These are phyloP conservation scores for Nicotiana tabacum DNA, from an alignment of 257 asterid genomes.

Conservation along the genomic window DNA sequence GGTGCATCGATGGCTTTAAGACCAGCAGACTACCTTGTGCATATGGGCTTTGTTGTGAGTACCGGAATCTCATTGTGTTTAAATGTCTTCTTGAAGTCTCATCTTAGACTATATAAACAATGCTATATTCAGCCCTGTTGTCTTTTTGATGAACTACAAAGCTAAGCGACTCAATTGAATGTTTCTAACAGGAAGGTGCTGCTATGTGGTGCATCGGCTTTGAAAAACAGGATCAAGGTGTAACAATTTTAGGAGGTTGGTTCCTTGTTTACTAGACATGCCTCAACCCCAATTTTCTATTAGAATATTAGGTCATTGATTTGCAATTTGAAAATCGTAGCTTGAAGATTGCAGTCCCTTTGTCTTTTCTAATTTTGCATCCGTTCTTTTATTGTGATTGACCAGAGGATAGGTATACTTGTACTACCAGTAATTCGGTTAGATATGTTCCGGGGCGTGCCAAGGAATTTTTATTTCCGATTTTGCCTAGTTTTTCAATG, in stretches of 20 bases:
- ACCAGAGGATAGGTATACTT: neutral
- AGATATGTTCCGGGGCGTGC: neutral
- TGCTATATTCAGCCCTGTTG: neutral
- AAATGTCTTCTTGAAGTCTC: neutral
- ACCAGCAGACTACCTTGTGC: constrained; percentile 73
- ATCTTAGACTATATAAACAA: neutral
- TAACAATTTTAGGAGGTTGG: constrained; percentile 88
- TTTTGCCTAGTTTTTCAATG: neutral
- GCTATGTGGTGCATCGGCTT: constrained; percentile 91
- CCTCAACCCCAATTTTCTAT: neutral
- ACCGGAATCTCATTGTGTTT: neutral
- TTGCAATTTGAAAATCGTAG: neutral
- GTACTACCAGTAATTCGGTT: neutral
- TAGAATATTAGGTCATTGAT: neutral
- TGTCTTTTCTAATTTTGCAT: neutral
- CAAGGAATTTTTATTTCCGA: neutral
- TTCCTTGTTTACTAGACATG: constrained; percentile 12
- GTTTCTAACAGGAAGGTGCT: constrained; percentile 59
- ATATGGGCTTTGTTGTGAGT: constrained; percentile 65
- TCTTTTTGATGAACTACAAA: neutral
- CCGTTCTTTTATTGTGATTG: neutral
- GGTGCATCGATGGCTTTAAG: constrained; percentile 60
- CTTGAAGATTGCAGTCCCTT: neutral
- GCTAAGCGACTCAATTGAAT: neutral
- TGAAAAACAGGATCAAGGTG: constrained; percentile 52